A percentile compares a stretch with the other conserved stretches of the same genome.
Conservation (phyloP, 2,329 filamentous ascomycete genomes). For the Gyromitra esculenta region DNA sequence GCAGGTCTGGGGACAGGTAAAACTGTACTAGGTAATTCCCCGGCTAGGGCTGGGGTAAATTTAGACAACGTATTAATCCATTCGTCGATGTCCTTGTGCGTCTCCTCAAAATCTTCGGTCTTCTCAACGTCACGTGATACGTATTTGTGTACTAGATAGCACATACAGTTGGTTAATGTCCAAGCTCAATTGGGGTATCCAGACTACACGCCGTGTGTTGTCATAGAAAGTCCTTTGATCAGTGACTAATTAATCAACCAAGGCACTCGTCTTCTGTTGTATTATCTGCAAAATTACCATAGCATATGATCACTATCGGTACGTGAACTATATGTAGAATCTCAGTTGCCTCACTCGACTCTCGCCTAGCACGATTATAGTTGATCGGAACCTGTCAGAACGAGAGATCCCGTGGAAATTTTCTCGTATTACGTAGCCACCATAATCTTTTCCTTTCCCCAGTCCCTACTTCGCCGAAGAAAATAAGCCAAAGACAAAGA, state of each 20-base stretch:
- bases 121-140: neutral
- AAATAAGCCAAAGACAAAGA: slow-evolving; percentile 34
- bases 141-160: neutral
- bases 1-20: neutral
- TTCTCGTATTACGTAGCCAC: slow-evolving; percentile 27
- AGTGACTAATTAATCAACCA: too few species aligned
- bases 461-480: slow-evolving; percentile 31
- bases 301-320: neutral
- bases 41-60: neutral
- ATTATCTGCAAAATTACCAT: neutral
- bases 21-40: neutral
- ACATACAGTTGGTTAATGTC: too few species aligned
- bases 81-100: neutral
- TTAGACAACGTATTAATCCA: neutral
- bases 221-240: too few species aligned
- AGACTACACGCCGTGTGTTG: too few species aligned
- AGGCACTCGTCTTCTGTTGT: neutral
- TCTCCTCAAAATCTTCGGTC: neutral
- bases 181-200: too few species aligned
- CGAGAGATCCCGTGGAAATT: slow-evolving; percentile 10
- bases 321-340: neutral
- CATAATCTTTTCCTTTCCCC: neutral
- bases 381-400: neutral
- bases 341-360: neutral
- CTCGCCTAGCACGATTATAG: neutral